phyloP scores from a whole-genome alignment of 352 stramenopile species.

The Phytophthora melonis region DNA sequence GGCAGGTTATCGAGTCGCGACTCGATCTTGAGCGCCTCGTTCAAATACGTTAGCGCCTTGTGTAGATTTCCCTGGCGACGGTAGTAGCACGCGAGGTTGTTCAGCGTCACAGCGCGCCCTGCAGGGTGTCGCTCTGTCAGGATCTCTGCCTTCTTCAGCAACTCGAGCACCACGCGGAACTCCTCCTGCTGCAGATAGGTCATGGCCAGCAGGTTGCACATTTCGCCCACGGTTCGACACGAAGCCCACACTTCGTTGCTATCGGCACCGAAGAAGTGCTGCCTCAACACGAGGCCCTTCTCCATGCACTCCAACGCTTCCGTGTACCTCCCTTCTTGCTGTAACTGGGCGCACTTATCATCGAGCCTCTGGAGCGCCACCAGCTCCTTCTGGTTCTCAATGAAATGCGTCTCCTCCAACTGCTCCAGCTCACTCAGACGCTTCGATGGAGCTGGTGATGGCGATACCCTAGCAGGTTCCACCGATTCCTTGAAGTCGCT shows the following conservation, averaged over 20 bases:
- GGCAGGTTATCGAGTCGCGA: constrained; percentile 81
- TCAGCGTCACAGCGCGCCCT: constrained; percentile 92
- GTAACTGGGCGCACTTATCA: constrained; percentile 90
- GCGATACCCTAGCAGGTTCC: background rate
- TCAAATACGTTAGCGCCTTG: constrained; percentile 92
- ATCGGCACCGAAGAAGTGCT: constrained; percentile 94
- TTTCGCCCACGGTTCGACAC: constrained; percentile 95
- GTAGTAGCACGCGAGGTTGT: constrained; percentile 96
- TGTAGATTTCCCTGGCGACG: constrained; percentile 91
- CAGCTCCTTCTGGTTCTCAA: constrained; percentile 88
- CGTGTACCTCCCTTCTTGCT: constrained; percentile 93
- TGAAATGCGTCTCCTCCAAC: constrained; percentile 57
- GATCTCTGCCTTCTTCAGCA: constrained; percentile 96
- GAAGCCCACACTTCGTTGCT: constrained; percentile 91
- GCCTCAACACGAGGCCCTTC: constrained; percentile 91
- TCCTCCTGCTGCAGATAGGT: constrained; percentile 96
- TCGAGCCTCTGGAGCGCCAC: constrained; percentile 91
- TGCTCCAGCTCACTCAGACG: constrained; percentile 26
- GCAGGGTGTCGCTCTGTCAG: constrained; percentile 89
- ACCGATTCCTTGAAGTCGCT: constrained; percentile 3
- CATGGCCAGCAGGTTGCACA: constrained; percentile 96
- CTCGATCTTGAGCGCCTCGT: constrained; percentile 94
- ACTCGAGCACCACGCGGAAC: constrained; percentile 91
- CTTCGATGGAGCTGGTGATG: constrained; percentile 11
- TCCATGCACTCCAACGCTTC: constrained; percentile 96